Evolutionary conservation across 805 yeast species (phyloP).

Genomic region (Saturnispora quitensis): DNA sequence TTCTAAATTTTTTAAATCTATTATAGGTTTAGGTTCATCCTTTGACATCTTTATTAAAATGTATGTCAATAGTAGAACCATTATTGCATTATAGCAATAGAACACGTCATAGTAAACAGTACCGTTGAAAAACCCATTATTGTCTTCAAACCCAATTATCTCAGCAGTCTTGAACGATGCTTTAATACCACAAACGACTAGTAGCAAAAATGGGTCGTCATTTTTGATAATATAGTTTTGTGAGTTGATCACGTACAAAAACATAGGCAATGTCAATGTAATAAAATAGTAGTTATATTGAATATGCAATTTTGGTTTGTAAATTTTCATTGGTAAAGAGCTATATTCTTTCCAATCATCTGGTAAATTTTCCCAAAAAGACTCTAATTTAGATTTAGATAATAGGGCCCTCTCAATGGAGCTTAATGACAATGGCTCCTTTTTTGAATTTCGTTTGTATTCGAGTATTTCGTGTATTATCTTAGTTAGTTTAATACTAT

Average conservation of each 20-base stretch:
- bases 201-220: slow-evolving; percentile 34
- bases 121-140: slow-evolving; percentile 35
- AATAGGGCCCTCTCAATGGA: slow-evolving; percentile 34
- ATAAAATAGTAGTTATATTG: slow-evolving; percentile 35
- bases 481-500: slow-evolving; percentile 29
- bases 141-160: slow-evolving; percentile 27
- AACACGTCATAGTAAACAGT: slow-evolving; percentile 37
- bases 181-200: slow-evolving; percentile 33
- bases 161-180: slow-evolving; percentile 34
- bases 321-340: slow-evolving; percentile 27
- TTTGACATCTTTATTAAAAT: slow-evolving; percentile 25
- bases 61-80: slow-evolving; percentile 34
- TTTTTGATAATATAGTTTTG: slow-evolving; percentile 29
- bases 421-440: slow-evolving; percentile 31
- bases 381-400: slow-evolving; percentile 28
- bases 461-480: slow-evolving; percentile 33
- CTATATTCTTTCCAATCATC: slow-evolving; percentile 26
- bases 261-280: slow-evolving; percentile 35
- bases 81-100: slow-evolving; percentile 34
- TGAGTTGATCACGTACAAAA: slow-evolving; percentile 30
- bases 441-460: slow-evolving; percentile 29
- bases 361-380: slow-evolving; percentile 29
- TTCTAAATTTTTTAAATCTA: slow-evolving; percentile 25
- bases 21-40: slow-evolving; percentile 13
- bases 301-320: slow-evolving; percentile 34